Percentiles rank a stretch among this genome's conserved stretches.
Evolutionary conservation across 495 filamentous ascomycete genomes (phyloP).

Genomic region (Talaromyces trachyspermus): DNA sequence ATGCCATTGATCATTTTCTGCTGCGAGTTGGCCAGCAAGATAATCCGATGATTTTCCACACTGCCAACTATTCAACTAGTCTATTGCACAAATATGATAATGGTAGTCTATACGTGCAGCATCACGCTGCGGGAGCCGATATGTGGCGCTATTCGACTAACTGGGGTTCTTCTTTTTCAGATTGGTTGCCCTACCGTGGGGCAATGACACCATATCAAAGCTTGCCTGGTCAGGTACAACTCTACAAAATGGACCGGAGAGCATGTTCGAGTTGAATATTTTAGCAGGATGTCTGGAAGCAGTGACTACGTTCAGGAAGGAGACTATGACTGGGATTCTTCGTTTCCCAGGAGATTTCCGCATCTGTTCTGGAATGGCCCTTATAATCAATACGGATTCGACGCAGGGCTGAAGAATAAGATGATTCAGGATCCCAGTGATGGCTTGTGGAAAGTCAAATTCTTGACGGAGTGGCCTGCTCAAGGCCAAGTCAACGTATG

Average conservation of each 20-base stretch:
- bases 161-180: conserved; percentile 52
- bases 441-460: conserved; percentile 53
- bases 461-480: conserved; percentile 59
- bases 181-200: conserved; percentile 52
- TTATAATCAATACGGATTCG: conserved; percentile 63
- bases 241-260: conserved; percentile 56
- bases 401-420: conserved; percentile 51
- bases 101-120: conserved; percentile 42
- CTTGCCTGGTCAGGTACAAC: conserved; percentile 55
- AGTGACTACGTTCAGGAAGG: conserved; percentile 58
- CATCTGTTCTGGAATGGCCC: conserved; percentile 60
- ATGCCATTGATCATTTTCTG: conserved; percentile 49
- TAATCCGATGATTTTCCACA: conserved; percentile 54
- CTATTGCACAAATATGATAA: conserved; percentile 34
- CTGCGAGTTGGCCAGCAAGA: conserved; percentile 48
- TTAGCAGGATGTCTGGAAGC: conserved; percentile 55
- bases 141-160: conserved; percentile 58
- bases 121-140: conserved; percentile 57
- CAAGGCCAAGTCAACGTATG: conserved; percentile 60
- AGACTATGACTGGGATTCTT: conserved; percentile 38
- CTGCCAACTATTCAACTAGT: conserved; percentile 49
- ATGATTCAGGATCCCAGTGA: conserved; percentile 43
- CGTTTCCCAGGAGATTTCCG: conserved; percentile 46
- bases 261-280: conserved; percentile 63
- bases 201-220: conserved; percentile 35